Percentiles rank a stretch among this genome's conserved stretches.
phyloP scores from a whole-genome alignment of 1,284 basidiomycete genomes.

The Ganoderma leucocontextum region DNA sequence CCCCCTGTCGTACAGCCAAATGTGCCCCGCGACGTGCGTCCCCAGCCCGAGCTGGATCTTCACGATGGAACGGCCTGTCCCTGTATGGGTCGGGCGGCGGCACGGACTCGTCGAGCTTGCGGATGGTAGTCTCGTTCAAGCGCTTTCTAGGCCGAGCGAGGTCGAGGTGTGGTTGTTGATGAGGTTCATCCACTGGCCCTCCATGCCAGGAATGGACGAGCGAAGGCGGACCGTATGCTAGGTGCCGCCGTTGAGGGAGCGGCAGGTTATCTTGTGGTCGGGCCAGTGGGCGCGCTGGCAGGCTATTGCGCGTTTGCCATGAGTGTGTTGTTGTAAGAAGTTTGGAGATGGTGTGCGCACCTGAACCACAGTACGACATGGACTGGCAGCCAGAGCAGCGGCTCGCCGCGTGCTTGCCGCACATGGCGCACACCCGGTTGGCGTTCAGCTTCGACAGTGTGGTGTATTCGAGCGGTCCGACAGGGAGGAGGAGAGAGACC shows the following conservation, averaged over 20 bases:
- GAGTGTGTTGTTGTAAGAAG: no score
- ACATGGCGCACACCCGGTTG: constrained; percentile 48
- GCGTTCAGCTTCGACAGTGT: constrained; percentile 47
- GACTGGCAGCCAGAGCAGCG: constrained; percentile 49
- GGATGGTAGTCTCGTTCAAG: background rate
- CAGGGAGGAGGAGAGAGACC: constrained; percentile 48
- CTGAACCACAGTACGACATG: constrained; percentile 47
- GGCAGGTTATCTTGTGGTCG: constrained; percentile 48
- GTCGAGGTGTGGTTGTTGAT: constrained; percentile 28
- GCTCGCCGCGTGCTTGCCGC: constrained; percentile 44
- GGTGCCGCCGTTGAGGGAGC: constrained; percentile 48
- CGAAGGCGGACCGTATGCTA: constrained; percentile 47
- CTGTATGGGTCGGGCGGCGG: constrained; percentile 46
- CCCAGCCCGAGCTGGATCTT: constrained; percentile 46
- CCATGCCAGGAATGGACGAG: constrained; percentile 21
- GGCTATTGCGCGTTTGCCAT: constrained; percentile 35
- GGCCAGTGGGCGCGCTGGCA: constrained; percentile 52
- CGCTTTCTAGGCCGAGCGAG: background rate
- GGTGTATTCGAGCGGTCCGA: constrained; percentile 47
- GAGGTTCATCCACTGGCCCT: constrained; percentile 20
- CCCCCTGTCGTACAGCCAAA: constrained; percentile 52
- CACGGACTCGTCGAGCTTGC: background rate
- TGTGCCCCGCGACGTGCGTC: constrained; percentile 14
- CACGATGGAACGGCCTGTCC: constrained; percentile 47
- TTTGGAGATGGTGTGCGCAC: constrained; percentile 27